Percentiles rank a stretch among this genome's conserved stretches.
Evolutionary conservation across 1,284 basidiomycete species (phyloP).

Genomic region (Heterobasidion parviporum): DNA sequence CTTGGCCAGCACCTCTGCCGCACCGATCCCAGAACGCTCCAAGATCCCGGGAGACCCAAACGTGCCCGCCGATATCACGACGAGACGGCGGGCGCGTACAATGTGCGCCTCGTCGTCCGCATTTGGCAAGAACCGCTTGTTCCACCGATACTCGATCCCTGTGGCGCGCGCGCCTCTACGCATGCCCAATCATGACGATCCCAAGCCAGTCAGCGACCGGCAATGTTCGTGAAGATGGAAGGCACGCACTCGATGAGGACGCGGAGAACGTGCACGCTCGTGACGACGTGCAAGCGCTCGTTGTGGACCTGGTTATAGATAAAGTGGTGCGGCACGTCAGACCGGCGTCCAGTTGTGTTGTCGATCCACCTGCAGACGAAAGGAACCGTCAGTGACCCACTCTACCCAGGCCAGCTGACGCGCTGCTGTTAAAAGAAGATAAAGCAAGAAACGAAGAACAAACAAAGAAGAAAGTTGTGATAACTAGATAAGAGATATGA

Average conservation of each 20-base stretch:
- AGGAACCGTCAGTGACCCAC: not conserved
- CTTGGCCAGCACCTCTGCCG: conserved; percentile 27
- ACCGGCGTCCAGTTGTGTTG: conserved; percentile 9
- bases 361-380: conserved; percentile 8
- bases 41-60: conserved; percentile 36
- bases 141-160: conserved; percentile 47
- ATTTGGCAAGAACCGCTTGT: conserved; percentile 19
- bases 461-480: not conserved
- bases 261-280: conserved; percentile 11
- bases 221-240: not conserved
- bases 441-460: too few relatives aligned
- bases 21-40: conserved; percentile 23
- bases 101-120: conserved; percentile 10
- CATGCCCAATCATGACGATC: too few relatives aligned
- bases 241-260: conserved; percentile 2
- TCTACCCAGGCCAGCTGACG: too few relatives aligned
- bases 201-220: not conserved
- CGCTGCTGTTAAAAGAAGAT: too few relatives aligned
- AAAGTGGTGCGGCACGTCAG: conserved; percentile 9
- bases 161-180: conserved; percentile 39
- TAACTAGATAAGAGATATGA: not conserved
- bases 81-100: conserved; percentile 32
- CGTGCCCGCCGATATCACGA: conserved; percentile 42
- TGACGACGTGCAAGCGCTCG: conserved; percentile 7
- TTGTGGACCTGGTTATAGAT: conserved; percentile 9